phyloP scores from a whole-genome alignment of 2,329 filamentous ascomycete genomes.

The Nothopassalora personata region DNA sequence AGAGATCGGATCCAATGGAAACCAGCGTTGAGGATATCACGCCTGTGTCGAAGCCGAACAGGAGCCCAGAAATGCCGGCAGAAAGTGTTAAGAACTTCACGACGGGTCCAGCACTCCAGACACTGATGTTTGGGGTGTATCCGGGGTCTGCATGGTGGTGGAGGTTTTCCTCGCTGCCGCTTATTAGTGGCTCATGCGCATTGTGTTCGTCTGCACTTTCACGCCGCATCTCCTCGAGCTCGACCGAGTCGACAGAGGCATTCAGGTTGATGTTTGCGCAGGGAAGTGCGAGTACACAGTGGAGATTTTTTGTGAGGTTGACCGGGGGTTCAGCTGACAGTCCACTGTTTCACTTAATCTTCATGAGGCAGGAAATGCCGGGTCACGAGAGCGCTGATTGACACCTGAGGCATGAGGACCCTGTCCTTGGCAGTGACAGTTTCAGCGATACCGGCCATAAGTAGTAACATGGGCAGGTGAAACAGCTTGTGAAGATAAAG shows the following conservation, averaged over 20 bases:
- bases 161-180: background rate
- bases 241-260: slow-evolving; percentile 9
- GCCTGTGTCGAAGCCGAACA: slow-evolving; percentile 61
- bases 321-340: background rate
- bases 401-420: too few species aligned
- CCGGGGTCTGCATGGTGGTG: background rate
- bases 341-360: background rate
- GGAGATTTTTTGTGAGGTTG: background rate
- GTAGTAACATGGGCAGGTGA: too few species aligned
- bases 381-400: background rate
- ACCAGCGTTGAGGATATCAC: slow-evolving; percentile 58
- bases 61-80: slow-evolving; percentile 53
- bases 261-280: slow-evolving; percentile 7
- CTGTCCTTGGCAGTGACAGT: too few species aligned
- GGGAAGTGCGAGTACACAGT: background rate
- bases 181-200: slow-evolving; percentile 28
- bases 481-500: too few species aligned
- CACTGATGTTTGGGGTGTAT: slow-evolving; percentile 16
- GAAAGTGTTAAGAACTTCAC: slow-evolving; percentile 54
- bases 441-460: background rate
- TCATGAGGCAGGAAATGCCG: background rate
- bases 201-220: slow-evolving; percentile 18
- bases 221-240: slow-evolving; percentile 13
- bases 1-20: slow-evolving; percentile 51
- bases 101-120: slow-evolving; percentile 33